Percentiles rank a stretch among this genome's conserved stretches.
Evolutionary conservation across 1,284 basidiomycete species (phyloP).

Genomic region (Vanrija humicola): DNA sequence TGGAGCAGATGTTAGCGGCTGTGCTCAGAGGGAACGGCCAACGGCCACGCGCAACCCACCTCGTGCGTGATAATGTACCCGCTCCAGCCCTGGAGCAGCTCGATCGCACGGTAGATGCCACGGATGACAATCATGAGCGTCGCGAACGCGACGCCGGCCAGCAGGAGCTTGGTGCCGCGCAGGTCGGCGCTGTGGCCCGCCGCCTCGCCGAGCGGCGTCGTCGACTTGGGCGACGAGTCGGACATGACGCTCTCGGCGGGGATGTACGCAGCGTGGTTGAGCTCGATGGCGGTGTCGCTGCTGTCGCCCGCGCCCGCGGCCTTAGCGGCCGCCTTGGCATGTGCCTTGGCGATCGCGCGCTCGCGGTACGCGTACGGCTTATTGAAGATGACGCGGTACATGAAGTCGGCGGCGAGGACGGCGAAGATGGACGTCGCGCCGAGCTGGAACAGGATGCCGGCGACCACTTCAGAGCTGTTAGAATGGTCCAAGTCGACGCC

Average conservation of each 20-base stretch:
- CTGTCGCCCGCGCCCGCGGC: not conserved
- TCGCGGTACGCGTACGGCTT: conserved; percentile 13
- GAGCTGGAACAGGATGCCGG: conserved; percentile 43
- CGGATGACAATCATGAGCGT: conserved; percentile 41
- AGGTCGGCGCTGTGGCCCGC: not conserved
- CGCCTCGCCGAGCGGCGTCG: no score
- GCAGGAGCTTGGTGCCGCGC: conserved; percentile 18
- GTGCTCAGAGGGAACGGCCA: no score
- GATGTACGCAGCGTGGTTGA: conserved; percentile 12
- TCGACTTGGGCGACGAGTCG: not conserved
- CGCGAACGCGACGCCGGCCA: conserved; percentile 31
- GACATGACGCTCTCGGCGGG: conserved; percentile 16
- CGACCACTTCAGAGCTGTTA: conserved; percentile 23
- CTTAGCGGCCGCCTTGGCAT: not conserved
- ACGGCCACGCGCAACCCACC: not conserved
- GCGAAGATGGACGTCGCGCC: conserved; percentile 34
- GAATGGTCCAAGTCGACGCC: conserved; percentile 12
- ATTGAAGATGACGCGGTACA: conserved; percentile 16
- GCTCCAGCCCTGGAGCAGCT: conserved; percentile 36
- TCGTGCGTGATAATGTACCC: conserved; percentile 24
- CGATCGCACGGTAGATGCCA: conserved; percentile 40
- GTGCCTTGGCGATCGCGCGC: not conserved
- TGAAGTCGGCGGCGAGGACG: conserved; percentile 28
- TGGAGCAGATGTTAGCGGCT: not conserved
- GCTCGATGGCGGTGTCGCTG: conserved; percentile 12